Percentiles rank a stretch among this genome's conserved stretches.
Conservation (phyloP, 2,329 filamentous ascomycete species). For the Aspergillus tamarii region DNA sequence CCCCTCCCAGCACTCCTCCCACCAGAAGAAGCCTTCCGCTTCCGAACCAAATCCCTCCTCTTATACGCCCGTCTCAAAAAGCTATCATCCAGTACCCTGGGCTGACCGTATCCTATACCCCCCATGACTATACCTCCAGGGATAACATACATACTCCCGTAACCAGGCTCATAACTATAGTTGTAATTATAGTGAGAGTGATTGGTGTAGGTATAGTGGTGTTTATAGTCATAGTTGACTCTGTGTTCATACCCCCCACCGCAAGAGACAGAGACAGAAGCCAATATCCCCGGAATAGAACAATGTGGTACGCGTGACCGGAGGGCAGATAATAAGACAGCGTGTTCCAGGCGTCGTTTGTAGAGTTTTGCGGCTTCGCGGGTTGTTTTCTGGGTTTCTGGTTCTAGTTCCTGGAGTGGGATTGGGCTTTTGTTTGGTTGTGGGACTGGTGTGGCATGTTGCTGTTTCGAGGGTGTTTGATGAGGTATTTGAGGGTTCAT, state of each 20-base stretch:
- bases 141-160: background rate
- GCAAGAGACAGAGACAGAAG: background rate
- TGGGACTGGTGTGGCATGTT: background rate
- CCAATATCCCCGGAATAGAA: conserved; percentile 8
- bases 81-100: conserved; percentile 14
- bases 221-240: background rate
- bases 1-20: background rate
- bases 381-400: conserved; percentile 10
- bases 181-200: background rate
- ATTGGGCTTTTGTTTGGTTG: background rate
- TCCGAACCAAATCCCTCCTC: conserved; percentile 6
- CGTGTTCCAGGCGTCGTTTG: conserved; percentile 14
- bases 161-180: background rate
- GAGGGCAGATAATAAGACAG: conserved; percentile 12
- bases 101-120: no score
- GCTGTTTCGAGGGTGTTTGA: no score
- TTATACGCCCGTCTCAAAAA: conserved; percentile 18
- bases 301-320: background rate
- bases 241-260: no score
- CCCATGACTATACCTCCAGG: background rate
- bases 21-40: background rate
- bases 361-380: conserved; percentile 13
- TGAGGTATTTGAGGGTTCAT: no score
- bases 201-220: background rate
- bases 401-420: background rate